Conservation (phyloP, 2,329 filamentous ascomycete species). For the Microthyrium microscopicum region DNA sequence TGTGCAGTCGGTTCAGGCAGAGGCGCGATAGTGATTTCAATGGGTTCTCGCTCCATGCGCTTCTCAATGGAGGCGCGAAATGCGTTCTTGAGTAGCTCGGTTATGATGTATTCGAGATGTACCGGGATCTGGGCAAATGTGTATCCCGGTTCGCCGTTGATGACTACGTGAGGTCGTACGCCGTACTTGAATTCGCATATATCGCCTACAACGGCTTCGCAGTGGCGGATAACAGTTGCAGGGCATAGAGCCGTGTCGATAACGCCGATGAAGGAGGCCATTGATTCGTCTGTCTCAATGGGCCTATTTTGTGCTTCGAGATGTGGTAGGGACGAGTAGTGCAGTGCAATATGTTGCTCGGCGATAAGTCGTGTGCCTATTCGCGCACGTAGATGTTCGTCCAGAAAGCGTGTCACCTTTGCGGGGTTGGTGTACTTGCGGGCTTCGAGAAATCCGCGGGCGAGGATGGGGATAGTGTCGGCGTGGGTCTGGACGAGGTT, state of each 20-base stretch:
- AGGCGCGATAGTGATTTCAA: slow-evolving; percentile 83
- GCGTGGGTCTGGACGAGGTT: slow-evolving; percentile 90
- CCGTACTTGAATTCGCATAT: slow-evolving; percentile 96
- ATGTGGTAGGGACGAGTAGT: slow-evolving; percentile 58
- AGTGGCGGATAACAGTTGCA: slow-evolving; percentile 63
- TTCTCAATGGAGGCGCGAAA: slow-evolving; percentile 86
- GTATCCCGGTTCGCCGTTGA: slow-evolving; percentile 76
- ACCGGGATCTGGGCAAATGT: slow-evolving; percentile 88
- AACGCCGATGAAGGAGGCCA: slow-evolving; percentile 67
- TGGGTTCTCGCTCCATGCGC: slow-evolving; percentile 59
- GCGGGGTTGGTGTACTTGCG: slow-evolving; percentile 68
- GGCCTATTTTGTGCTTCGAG: slow-evolving; percentile 25
- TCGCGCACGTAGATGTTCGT: slow-evolving; percentile 80
- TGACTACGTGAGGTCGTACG: slow-evolving; percentile 59
- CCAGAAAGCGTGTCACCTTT: slow-evolving; percentile 82
- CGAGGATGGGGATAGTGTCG: slow-evolving; percentile 86
- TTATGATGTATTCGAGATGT: slow-evolving; percentile 94
- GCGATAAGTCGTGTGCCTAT: slow-evolving; percentile 90
- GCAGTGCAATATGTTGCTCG: slow-evolving; percentile 90
- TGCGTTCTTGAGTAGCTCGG: slow-evolving; percentile 89
- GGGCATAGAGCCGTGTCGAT: slow-evolving; percentile 84
- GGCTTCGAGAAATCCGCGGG: slow-evolving; percentile 83
- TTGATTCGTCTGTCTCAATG: slow-evolving; percentile 23
- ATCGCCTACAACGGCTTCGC: slow-evolving; percentile 81
- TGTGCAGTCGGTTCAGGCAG: slow-evolving; percentile 28